These are phyloP conservation scores for Microbotryum saponariae DNA, from an alignment of 1,284 basidiomycete species.

Conservation along the genomic window DNA sequence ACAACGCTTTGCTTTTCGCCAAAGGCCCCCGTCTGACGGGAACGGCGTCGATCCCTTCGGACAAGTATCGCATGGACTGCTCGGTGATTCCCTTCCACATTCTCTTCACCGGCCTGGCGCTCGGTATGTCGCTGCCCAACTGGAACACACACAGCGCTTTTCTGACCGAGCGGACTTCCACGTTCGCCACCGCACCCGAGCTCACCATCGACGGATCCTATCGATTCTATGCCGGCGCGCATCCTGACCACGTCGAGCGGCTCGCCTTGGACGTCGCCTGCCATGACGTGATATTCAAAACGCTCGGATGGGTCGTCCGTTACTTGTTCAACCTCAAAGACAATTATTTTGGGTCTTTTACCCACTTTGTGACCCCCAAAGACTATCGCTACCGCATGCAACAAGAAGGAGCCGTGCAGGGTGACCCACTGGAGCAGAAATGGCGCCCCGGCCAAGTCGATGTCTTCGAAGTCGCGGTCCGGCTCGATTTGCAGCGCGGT, in stretches of 20 bases:
- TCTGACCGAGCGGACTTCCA: slow-evolving; percentile 44
- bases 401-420: slow-evolving; percentile 48
- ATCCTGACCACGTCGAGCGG: slow-evolving; percentile 65
- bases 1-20: slow-evolving; percentile 71
- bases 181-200: slow-evolving; percentile 54
- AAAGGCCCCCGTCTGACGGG: slow-evolving; percentile 54
- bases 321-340: slow-evolving; percentile 78
- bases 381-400: slow-evolving; percentile 64
- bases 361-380: slow-evolving; percentile 74
- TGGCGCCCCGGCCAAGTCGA: slow-evolving; percentile 73
- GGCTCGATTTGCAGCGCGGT: slow-evolving; percentile 51
- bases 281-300: slow-evolving; percentile 56
- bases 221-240: slow-evolving; percentile 59
- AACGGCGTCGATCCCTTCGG: slow-evolving; percentile 56
- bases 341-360: slow-evolving; percentile 86
- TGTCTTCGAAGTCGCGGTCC: slow-evolving; percentile 63
- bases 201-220: slow-evolving; percentile 64
- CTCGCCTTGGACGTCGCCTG: slow-evolving; percentile 58
- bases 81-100: slow-evolving; percentile 61
- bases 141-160: slow-evolving; percentile 84
- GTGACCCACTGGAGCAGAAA: slow-evolving; percentile 70
- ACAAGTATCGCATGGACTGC: slow-evolving; percentile 63
- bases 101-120: slow-evolving; percentile 50
- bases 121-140: slow-evolving; percentile 62
- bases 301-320: slow-evolving; percentile 75